These are phyloP conservation scores for Ettlia oleoabundans DNA, from an alignment of 139 green algal species.

Conservation along the genomic window DNA sequence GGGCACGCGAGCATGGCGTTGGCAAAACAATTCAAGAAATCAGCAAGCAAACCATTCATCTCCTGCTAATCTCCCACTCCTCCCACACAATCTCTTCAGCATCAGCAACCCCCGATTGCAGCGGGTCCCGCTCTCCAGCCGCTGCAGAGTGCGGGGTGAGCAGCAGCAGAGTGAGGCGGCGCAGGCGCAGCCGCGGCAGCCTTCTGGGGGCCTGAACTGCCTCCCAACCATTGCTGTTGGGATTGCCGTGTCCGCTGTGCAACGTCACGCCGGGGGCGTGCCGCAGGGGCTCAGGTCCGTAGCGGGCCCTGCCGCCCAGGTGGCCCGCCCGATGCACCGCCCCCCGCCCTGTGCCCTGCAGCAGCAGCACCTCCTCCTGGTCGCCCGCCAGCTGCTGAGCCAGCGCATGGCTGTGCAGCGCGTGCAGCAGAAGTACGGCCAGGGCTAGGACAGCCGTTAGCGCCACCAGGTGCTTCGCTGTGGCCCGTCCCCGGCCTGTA, in stretches of 20 bases:
- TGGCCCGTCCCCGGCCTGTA: not conserved
- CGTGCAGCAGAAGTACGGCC: constrained; percentile 12
- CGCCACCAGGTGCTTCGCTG: not conserved
- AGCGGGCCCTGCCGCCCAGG: no score
- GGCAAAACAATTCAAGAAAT: no score
- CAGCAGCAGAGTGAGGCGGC: constrained; percentile 10
- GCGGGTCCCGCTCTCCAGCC: no score
- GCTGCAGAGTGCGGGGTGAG: not conserved
- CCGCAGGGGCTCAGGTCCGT: no score
- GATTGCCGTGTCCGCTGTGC: no score
- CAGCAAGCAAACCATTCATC: not conserved
- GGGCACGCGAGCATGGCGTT: no score
- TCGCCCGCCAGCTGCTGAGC: constrained; percentile 5
- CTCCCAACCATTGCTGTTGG: no score
- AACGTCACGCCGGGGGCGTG: no score
- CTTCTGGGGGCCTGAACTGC: not conserved
- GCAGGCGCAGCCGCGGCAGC: constrained; percentile 9
- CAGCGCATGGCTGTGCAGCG: constrained; percentile 2
- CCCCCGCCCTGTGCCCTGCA: not conserved
- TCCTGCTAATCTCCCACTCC: not conserved
- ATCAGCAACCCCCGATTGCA: not conserved
- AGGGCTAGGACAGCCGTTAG: not conserved
- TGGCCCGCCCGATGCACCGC: not conserved
- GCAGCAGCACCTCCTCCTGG: not conserved
- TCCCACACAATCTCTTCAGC: not conserved